A percentile compares a stretch with the other conserved stretches of the same genome.
phyloP scores from a whole-genome alignment of 2,329 filamentous ascomycete genomes.

The Fusarium heterosporum region DNA sequence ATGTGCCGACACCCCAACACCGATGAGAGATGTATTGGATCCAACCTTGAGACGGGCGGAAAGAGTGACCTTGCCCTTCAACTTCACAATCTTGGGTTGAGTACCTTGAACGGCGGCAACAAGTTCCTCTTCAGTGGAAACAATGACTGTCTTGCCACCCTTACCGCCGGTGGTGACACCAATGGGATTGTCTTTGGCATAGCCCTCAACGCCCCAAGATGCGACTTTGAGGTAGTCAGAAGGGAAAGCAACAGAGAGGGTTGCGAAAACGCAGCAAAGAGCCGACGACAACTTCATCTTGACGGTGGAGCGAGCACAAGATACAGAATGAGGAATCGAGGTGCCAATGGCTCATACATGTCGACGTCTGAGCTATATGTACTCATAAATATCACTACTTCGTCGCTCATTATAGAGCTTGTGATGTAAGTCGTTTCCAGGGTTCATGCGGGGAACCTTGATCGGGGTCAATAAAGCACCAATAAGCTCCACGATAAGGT shows the following conservation, averaged over 20 bases:
- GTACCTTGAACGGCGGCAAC: slow-evolving; percentile 58
- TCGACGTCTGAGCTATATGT: slow-evolving; percentile 9
- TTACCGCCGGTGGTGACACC: slow-evolving; percentile 55
- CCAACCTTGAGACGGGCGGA: slow-evolving; percentile 57
- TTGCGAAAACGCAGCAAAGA: slow-evolving; percentile 27
- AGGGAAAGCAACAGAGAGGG: slow-evolving; percentile 30
- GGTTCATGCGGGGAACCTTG: slow-evolving; percentile 36
- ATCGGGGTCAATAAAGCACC: slow-evolving; percentile 34
- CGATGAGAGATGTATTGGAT: slow-evolving; percentile 59
- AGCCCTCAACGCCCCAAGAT: slow-evolving; percentile 44
- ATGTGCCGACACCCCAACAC: slow-evolving; percentile 51
- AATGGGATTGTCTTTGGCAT: slow-evolving; percentile 53
- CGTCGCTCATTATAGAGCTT: neutral
- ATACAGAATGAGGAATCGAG: neutral
- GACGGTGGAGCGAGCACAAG: neutral
- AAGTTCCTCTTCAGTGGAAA: slow-evolving; percentile 57
- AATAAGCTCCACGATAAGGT: slow-evolving; percentile 16
- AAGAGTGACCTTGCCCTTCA: slow-evolving; percentile 50
- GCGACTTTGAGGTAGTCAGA: slow-evolving; percentile 37
- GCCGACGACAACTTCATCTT: slow-evolving; percentile 36
- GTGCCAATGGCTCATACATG: neutral
- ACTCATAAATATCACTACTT: neutral
- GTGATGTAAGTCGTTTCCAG: neutral
- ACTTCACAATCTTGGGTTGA: slow-evolving; percentile 56
- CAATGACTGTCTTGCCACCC: slow-evolving; percentile 61